Conservation (phyloP, 176 grass and related monocot genomes). For the Eleusine coracana region DNA sequence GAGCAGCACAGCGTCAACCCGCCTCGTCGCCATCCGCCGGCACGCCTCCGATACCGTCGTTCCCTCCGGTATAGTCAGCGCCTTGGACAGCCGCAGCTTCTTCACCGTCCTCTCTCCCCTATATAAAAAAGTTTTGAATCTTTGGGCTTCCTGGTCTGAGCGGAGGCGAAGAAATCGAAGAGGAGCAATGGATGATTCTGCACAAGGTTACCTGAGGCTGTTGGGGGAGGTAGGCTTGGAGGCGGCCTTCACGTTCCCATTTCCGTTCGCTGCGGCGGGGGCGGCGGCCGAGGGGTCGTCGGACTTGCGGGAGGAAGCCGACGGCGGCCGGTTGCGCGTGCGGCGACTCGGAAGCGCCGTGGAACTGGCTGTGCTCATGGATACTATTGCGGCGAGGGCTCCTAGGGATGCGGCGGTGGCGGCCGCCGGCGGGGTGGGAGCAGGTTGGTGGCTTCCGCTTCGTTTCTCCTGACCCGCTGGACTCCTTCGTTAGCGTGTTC, state of each 20-base stretch:
- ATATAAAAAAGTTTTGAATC: constrained; percentile 32
- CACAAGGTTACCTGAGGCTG: constrained; percentile 46
- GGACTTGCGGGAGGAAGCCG: constrained; percentile 53
- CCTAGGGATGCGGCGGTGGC: constrained; percentile 19
- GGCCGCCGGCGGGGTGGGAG: constrained; percentile 36
- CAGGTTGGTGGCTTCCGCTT: constrained; percentile 32
- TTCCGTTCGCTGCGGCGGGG: constrained; percentile 25
- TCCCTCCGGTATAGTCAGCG: constrained; percentile 87
- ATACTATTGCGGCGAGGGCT: neutral
- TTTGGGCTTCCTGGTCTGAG: neutral
- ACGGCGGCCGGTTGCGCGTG: constrained; percentile 41
- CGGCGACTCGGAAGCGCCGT: constrained; percentile 45
- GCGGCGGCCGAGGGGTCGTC: constrained; percentile 46
- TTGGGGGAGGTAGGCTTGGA: constrained; percentile 57
- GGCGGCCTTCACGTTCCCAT: constrained; percentile 53
- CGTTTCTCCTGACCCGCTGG: neutral
- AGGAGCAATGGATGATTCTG: neutral
- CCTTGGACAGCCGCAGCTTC: constrained; percentile 92
- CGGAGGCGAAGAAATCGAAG: neutral
- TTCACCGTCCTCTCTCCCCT: constrained; percentile 92
- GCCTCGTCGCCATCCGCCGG: constrained; percentile 81
- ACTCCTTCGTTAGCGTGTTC: constrained; percentile 28
- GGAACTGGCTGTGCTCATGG: constrained; percentile 39
- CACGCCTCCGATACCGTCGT: constrained; percentile 91
- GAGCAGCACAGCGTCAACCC: constrained; percentile 84